Conservation (phyloP, 1,284 basidiomycete genomes). For the Omphalotus olearius region DNA sequence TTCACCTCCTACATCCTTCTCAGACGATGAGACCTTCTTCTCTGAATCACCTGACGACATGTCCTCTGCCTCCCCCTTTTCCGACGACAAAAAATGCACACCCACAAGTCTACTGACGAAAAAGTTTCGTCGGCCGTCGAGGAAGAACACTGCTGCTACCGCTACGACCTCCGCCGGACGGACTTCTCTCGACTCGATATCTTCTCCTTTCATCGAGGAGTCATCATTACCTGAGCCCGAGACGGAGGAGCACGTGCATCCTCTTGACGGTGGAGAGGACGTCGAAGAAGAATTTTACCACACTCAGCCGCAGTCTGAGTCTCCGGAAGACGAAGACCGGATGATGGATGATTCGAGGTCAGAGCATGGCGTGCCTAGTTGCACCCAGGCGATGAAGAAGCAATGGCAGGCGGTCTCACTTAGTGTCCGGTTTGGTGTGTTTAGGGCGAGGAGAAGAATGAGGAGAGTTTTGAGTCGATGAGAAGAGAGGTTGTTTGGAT, state of each 20-base stretch:
- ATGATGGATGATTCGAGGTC: constrained; percentile 9
- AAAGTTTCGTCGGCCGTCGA: background rate
- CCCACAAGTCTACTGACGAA: background rate
- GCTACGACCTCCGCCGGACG: constrained; percentile 14
- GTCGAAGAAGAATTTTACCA: constrained; percentile 5
- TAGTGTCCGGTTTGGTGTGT: constrained; percentile 51
- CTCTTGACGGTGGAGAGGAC: background rate
- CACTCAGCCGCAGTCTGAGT: background rate
- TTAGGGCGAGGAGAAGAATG: constrained; percentile 49
- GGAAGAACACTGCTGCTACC: background rate
- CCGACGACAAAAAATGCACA: background rate
- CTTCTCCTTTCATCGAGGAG: constrained; percentile 13
- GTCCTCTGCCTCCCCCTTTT: background rate
- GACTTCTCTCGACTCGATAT: constrained; percentile 17
- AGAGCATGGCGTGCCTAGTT: constrained; percentile 43
- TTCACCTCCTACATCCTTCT: constrained; percentile 15
- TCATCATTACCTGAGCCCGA: background rate
- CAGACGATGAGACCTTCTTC: constrained; percentile 18
- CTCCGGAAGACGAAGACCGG: background rate
- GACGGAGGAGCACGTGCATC: constrained; percentile 6
- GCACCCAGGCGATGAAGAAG: constrained; percentile 43
- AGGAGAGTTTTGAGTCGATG: constrained; percentile 21
- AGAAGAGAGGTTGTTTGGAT: background rate
- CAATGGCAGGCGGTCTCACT: constrained; percentile 58
- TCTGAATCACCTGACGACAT: constrained; percentile 15